Base-by-base conservation (phyloP, 177 flowering plant genomes). In the Tripterygium wilfordii region DNA sequence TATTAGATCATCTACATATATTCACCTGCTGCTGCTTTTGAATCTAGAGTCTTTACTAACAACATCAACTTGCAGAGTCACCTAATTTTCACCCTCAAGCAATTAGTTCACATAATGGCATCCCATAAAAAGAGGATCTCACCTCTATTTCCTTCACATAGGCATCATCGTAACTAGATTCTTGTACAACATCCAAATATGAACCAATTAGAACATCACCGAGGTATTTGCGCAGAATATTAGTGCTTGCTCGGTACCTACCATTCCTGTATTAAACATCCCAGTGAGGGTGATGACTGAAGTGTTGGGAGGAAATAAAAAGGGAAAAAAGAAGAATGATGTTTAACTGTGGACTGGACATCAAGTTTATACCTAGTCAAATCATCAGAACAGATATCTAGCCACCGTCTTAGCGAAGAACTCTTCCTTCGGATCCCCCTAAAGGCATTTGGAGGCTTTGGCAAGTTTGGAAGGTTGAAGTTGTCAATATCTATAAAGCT, bases 71-170 rank as follows among this genome's bases (percentile, higher is more conserved):
- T n/a, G n/a, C n/a, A n/a, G n/a, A n/a, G n/a, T n/a, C n/a, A n/a
- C n/a, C n/a, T n/a, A n/a, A n/a, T n/a, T n/a, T n/a, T n/a, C n/a
- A n/a, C n/a, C n/a, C n/a, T n/a, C n/a, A n/a, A n/a, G n/a, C 23
- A 12, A 9, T 23, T 3, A 36, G 28, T 7, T 23, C 15, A 5
- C 27, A 39, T 28, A 8, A 23, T 30, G 13, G 10, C n/a, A 45
- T 27, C 16, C 42, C 15, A n/a, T 19, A 15, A 48, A 47, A 23
- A 16, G 7, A 35, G 22, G 42, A 42, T 10, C 40, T 42, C 44
- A 91, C 98, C 95, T 92, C 98, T 37, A 92, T 76, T 75, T 86
- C 96, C 60, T 76, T 80, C 20, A 84, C 60, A 58, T 83, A 82
- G 7, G 67, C 52, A 54, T 69, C 69, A 62, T 72, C 82, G 51